These are phyloP conservation scores for Nepenthes mirabilis DNA, from an alignment of 148 eudicot species.

Conservation along the genomic window DNA sequence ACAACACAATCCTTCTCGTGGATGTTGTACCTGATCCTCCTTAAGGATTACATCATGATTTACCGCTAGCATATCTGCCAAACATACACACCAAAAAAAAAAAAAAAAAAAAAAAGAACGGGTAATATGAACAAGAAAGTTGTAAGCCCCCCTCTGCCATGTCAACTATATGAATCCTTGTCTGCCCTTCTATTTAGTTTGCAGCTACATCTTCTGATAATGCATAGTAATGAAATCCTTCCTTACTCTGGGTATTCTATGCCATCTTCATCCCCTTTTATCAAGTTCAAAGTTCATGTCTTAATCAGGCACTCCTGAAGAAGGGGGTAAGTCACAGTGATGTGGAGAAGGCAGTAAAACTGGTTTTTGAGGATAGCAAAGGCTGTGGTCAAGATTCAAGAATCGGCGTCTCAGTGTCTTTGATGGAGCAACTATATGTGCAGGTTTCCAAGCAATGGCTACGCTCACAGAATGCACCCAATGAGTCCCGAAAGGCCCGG, in stretches of 20 bases:
- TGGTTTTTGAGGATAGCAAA: constrained; percentile 57
- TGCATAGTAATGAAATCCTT: no score
- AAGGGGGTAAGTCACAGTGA: constrained; percentile 62
- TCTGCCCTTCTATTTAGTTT: no score
- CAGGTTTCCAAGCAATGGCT: constrained; percentile 82
- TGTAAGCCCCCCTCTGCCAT: no score
- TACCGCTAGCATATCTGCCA: no score
- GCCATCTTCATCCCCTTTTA: background rate
- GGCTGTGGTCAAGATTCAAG: constrained; percentile 26
- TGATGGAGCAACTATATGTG: constrained; percentile 44
- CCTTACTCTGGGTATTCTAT: background rate
- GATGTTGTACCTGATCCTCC: no score
- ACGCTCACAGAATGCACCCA: constrained; percentile 28
- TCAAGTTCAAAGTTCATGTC: constrained; percentile 11
- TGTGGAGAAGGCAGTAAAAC: constrained; percentile 47
- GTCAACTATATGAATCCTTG: no score
- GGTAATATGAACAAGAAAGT: no score
- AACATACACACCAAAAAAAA: no score
- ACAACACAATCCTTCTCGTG: no score
- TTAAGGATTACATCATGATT: no score
- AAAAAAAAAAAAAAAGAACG: no score
- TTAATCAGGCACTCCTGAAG: constrained; percentile 45
- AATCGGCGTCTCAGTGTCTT: constrained; percentile 33
- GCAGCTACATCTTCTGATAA: no score
- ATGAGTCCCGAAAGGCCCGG: constrained; percentile 62